Evolutionary conservation across 2,329 filamentous ascomycete species (phyloP).

Genomic region (Geosmithia putterillii): DNA sequence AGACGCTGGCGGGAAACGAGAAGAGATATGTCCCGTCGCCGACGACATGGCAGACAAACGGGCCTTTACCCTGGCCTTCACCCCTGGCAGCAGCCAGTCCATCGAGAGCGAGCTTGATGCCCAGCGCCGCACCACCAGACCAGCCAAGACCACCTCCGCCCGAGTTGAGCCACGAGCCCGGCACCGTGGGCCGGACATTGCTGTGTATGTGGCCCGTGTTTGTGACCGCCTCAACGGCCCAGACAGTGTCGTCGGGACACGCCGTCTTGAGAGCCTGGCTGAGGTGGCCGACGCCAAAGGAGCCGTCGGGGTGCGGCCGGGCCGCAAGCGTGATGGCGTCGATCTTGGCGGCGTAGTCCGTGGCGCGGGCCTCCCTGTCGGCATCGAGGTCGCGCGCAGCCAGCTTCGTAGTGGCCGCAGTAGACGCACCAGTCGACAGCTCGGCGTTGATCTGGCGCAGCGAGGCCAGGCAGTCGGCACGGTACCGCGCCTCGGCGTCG

Average conservation of each 20-base stretch:
- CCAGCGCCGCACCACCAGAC: conserved; percentile 60
- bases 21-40: conserved; percentile 47
- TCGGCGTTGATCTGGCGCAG: conserved; percentile 58
- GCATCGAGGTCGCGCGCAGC: conserved; percentile 6
- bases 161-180: conserved; percentile 65
- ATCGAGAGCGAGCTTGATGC: conserved; percentile 55
- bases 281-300: conserved; percentile 19
- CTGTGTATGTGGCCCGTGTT: conserved; percentile 53
- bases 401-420: conserved; percentile 24
- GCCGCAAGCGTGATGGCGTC: conserved; percentile 43
- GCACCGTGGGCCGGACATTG: conserved; percentile 52
- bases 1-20: conserved; percentile 38
- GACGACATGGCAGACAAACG: conserved; percentile 42
- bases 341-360: conserved; percentile 46
- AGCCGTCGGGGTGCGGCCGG: conserved; percentile 46
- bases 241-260: conserved; percentile 43
- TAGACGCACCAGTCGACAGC: conserved; percentile 30
- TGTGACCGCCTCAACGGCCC: conserved; percentile 64
- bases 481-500: conserved; percentile 50
- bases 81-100: conserved; percentile 16
- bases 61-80: conserved; percentile 32
- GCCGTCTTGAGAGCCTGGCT: conserved; percentile 8
- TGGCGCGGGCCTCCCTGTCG: conserved; percentile 32
- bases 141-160: conserved; percentile 67
- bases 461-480: conserved; percentile 50